These are phyloP conservation scores for Euryodendron excelsum DNA, from an alignment of 148 eudicot genomes.

Conservation along the genomic window DNA sequence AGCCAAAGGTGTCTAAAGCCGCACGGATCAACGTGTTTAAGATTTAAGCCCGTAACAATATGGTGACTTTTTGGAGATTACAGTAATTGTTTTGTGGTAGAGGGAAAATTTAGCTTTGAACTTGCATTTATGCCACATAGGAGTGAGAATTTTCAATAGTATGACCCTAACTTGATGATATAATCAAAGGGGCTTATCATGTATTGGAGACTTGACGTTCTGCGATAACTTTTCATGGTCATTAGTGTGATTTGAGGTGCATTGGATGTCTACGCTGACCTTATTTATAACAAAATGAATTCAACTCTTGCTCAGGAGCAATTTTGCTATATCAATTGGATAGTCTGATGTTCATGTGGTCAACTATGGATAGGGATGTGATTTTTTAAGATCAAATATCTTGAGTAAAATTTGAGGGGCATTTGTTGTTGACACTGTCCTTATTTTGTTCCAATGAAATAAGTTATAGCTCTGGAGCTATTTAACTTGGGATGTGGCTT, in stretches of 20 bases:
- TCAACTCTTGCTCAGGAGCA: neutral
- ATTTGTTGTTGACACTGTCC: neutral
- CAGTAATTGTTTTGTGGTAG: neutral
- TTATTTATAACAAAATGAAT: neutral
- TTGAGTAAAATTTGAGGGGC: neutral
- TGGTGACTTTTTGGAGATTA: slow-evolving; percentile 7
- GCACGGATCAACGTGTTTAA: too few relatives aligned
- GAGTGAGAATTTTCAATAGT: too few relatives aligned
- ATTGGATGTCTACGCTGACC: neutral
- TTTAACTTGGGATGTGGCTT: neutral
- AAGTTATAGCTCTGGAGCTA: slow-evolving; percentile 2
- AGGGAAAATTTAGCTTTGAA: neutral
- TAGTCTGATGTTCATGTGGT: neutral
- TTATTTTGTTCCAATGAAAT: too few relatives aligned
- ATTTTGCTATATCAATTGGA: neutral
- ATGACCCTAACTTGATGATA: neutral
- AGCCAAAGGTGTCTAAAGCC: too few relatives aligned
- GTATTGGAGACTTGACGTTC: slow-evolving; percentile 6
- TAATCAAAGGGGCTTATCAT: neutral
- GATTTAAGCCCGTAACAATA: too few relatives aligned
- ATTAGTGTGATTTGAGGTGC: slow-evolving; percentile 7
- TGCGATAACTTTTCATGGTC: neutral
- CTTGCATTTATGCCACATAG: neutral
- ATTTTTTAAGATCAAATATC: neutral
- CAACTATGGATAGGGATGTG: neutral